Conservation (phyloP, 2,329 filamentous ascomycete species). For the Fusarium sp. region DNA sequence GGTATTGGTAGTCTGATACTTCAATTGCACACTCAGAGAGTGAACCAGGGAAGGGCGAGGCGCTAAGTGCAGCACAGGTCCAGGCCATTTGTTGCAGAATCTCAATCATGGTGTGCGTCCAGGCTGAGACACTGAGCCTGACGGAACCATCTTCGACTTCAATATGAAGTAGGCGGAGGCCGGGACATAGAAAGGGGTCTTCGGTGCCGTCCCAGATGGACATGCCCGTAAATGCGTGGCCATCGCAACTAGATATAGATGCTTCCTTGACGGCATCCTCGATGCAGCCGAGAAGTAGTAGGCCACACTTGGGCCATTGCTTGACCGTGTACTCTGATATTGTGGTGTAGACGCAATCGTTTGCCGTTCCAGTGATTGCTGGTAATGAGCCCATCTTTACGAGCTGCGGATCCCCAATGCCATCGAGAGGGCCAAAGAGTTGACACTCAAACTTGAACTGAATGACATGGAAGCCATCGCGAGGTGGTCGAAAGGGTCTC, state of each 20-base stretch:
- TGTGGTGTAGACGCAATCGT: constrained; percentile 48
- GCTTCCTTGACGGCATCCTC: constrained; percentile 49
- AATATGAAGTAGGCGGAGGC: constrained; percentile 49
- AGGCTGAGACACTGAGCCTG: constrained; percentile 49
- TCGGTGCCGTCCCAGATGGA: constrained; percentile 51
- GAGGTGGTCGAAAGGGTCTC: constrained; percentile 45
- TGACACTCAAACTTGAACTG: constrained; percentile 53
- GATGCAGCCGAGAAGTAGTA: constrained; percentile 46
- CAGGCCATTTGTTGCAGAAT: constrained; percentile 54
- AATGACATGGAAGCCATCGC: constrained; percentile 50
- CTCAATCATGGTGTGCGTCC: constrained; percentile 51
- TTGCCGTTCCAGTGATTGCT: constrained; percentile 50
- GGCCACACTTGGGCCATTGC: constrained; percentile 50
- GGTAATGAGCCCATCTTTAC: constrained; percentile 47
- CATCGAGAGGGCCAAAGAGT: constrained; percentile 45
- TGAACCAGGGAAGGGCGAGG: constrained; percentile 48
- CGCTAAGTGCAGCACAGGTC: constrained; percentile 50
- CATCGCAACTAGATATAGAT: constrained; percentile 37
- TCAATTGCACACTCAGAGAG: constrained; percentile 48
- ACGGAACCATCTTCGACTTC: constrained; percentile 50
- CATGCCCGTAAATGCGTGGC: constrained; percentile 47
- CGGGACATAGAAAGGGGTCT: constrained; percentile 41
- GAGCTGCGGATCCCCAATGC: constrained; percentile 44
- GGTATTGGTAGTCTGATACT: constrained; percentile 48
- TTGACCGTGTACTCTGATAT: constrained; percentile 48